phyloP scores from a whole-genome alignment of 2,329 filamentous ascomycete species.

The Trichoderma lentiforme region DNA sequence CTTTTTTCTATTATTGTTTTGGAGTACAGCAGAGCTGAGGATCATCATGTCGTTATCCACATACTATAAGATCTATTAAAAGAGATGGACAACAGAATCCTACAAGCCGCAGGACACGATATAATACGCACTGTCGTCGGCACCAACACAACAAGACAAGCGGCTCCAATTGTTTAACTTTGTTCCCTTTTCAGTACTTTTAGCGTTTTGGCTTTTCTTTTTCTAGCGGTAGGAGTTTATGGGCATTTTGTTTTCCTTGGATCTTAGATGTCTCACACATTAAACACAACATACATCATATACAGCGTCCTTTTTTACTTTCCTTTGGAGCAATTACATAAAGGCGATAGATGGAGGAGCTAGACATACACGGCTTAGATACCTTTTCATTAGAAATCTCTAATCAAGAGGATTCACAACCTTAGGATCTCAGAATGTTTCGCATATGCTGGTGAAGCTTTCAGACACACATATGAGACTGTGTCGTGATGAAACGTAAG shows the following conservation, averaged over 20 bases:
- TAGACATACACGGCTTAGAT: not conserved
- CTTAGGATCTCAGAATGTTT: not conserved
- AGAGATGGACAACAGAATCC: not conserved
- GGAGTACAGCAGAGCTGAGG: not conserved
- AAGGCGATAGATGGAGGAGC: not conserved
- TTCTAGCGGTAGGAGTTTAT: not conserved
- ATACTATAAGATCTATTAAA: not conserved
- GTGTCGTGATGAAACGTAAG: not conserved
- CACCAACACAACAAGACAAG: not conserved
- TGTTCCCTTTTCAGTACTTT: not conserved
- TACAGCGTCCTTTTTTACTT: not conserved
- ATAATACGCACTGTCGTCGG: not conserved
- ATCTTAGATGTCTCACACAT: not conserved
- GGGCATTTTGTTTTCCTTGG: not conserved
- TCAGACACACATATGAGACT: not conserved
- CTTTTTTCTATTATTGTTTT: not conserved
- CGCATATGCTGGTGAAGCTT: too few species aligned
- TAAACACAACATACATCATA: not conserved
- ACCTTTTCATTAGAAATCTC: not conserved
- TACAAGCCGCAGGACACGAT: not conserved
- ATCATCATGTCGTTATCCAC: not conserved
- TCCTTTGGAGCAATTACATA: not conserved
- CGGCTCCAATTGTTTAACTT: not conserved
- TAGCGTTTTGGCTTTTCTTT: not conserved
- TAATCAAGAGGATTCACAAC: not conserved